Evolutionary conservation across 805 yeast genomes (phyloP).

Genomic region (Starmerella cellae): DNA sequence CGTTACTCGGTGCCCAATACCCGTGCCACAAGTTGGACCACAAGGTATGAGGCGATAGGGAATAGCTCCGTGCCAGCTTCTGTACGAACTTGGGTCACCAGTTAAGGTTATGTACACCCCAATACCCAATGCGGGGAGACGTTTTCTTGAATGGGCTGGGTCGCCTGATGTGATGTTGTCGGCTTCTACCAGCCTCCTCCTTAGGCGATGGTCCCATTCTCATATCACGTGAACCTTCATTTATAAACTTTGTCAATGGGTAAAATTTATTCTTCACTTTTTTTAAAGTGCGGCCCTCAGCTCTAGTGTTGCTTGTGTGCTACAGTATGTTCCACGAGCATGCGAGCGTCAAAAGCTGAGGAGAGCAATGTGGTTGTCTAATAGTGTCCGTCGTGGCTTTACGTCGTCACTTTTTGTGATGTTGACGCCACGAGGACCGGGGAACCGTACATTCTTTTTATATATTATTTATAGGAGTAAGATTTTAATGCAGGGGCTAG

Average conservation of each 20-base stretch:
- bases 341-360: conserved; percentile 24
- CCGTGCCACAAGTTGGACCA: background rate
- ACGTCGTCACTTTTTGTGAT: conserved; percentile 16
- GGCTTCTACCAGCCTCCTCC: background rate
- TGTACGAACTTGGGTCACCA: no score
- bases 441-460: conserved; percentile 23
- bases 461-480: no score
- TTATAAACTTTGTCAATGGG: background rate
- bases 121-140: no score
- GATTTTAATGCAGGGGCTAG: no score
- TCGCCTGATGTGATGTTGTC: no score
- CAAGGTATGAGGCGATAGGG: background rate
- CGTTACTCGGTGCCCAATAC: background rate
- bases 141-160: no score
- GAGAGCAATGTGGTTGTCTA: conserved; percentile 22
- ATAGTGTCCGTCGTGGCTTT: conserved; percentile 22
- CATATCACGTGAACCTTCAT: background rate
- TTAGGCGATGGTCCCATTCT: background rate
- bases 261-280: background rate
- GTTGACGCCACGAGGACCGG: conserved; percentile 24
- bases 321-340: conserved; percentile 17
- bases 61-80: background rate
- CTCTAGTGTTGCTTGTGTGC: conserved; percentile 24
- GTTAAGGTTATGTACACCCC: no score
- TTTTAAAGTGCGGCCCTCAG: conserved; percentile 23